Percentiles rank a stretch among this genome's conserved stretches.
These are phyloP conservation scores for Ophiostoma populinum DNA, from an alignment of 2,329 filamentous ascomycete species.

Conservation along the genomic window DNA sequence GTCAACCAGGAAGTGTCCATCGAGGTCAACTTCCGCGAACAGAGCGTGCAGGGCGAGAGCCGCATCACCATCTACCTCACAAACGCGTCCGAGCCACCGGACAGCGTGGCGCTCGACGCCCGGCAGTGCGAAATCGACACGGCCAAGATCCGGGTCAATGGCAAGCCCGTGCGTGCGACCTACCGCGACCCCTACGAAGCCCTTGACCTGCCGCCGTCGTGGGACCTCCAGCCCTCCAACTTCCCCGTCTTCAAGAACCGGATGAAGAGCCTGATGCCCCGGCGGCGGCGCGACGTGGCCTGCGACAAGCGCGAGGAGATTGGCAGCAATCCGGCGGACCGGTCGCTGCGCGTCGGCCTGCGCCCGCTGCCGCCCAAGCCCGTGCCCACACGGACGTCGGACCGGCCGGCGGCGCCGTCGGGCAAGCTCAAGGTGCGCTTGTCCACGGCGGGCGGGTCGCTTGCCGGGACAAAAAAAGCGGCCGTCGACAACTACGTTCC, in stretches of 20 bases:
- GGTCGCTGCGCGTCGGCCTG: constrained; percentile 27
- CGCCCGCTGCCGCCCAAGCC: constrained; percentile 16
- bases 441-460: constrained; percentile 4
- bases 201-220: constrained; percentile 41
- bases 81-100: constrained; percentile 33
- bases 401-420: not conserved
- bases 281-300: constrained; percentile 33
- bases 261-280: constrained; percentile 36
- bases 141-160: constrained; percentile 33
- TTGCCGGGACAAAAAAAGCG: not conserved
- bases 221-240: constrained; percentile 52
- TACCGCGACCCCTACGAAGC: constrained; percentile 51
- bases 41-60: constrained; percentile 58
- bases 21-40: constrained; percentile 70
- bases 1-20: constrained; percentile 77
- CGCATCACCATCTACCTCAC: constrained; percentile 61
- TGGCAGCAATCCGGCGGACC: constrained; percentile 38
- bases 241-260: constrained; percentile 57
- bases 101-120: constrained; percentile 41
- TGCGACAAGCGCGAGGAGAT: constrained; percentile 36
- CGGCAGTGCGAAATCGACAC: constrained; percentile 43
- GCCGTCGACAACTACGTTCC: constrained; percentile 1
- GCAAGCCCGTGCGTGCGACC: constrained; percentile 24
- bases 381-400: no score
- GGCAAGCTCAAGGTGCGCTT: constrained; percentile 9